These are phyloP conservation scores for Xylaria scruposa DNA, from an alignment of 495 filamentous ascomycete species.

Conservation along the genomic window DNA sequence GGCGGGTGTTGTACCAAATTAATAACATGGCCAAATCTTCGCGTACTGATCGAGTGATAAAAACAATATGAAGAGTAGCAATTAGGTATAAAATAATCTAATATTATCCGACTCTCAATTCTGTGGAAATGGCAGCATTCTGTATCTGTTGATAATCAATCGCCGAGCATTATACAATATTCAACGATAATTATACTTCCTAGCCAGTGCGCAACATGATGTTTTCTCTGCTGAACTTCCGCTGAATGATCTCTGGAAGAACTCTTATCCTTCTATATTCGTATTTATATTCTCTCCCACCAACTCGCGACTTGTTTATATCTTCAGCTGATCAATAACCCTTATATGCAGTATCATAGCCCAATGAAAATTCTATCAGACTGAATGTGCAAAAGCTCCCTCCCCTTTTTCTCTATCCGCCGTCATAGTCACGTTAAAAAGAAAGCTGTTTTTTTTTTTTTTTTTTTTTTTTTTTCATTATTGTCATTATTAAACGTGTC, in stretches of 20 bases:
- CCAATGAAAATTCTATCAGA: not conserved
- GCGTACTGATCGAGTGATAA: not conserved
- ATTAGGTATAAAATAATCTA: not conserved
- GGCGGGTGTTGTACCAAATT: too few species aligned
- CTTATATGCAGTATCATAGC: not conserved
- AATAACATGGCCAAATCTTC: not conserved
- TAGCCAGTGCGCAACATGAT: not conserved
- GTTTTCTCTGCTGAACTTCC: not conserved
- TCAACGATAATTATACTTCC: not conserved
- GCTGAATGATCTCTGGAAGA: not conserved
- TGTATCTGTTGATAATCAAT: not conserved
- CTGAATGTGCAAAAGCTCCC: not conserved
- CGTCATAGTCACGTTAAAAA: not conserved
- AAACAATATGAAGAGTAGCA: not conserved
- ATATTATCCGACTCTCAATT: not conserved
- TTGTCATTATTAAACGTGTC: not conserved
- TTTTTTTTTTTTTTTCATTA: too few species aligned
- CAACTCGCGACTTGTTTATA: not conserved
- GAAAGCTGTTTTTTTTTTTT: not conserved
- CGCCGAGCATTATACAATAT: not conserved
- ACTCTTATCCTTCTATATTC: not conserved
- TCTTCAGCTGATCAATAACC: not conserved
- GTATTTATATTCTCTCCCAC: not conserved
- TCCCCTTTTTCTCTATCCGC: conserved; percentile 7
- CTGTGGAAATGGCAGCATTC: not conserved